phyloP scores from a whole-genome alignment of 2,329 filamentous ascomycete species.

The Aspergillus brasiliensis region DNA sequence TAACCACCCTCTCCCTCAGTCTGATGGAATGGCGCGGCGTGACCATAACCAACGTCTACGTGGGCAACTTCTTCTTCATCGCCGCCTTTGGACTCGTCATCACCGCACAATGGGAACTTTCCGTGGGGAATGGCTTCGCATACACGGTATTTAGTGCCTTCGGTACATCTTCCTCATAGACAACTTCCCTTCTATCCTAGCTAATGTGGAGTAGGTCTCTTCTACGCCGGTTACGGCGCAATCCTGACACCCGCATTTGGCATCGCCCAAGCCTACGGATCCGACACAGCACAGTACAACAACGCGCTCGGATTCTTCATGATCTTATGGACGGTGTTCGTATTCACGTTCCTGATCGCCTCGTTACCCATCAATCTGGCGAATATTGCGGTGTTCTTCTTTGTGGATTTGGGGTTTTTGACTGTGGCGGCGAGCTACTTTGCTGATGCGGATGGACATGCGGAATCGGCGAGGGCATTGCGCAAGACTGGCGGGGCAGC shows the following conservation, averaged over 20 bases:
- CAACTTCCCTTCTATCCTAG: neutral
- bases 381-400: slow-evolving; percentile 53
- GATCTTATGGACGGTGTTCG: slow-evolving; percentile 51
- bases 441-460: slow-evolving; percentile 47
- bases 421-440: slow-evolving; percentile 51
- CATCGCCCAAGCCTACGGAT: slow-evolving; percentile 48
- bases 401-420: slow-evolving; percentile 50
- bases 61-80: slow-evolving; percentile 59
- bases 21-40: slow-evolving; percentile 60
- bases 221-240: slow-evolving; percentile 54
- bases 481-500: slow-evolving; percentile 51
- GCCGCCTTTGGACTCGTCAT: slow-evolving; percentile 56
- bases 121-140: slow-evolving; percentile 54
- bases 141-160: slow-evolving; percentile 60
- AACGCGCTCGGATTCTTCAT: slow-evolving; percentile 56
- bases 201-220: slow-evolving; percentile 39
- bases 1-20: slow-evolving; percentile 57
- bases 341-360: slow-evolving; percentile 50
- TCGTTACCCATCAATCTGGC: slow-evolving; percentile 51
- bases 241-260: slow-evolving; percentile 53
- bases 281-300: slow-evolving; percentile 47
- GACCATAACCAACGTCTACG: slow-evolving; percentile 53
- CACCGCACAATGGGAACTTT: slow-evolving; percentile 59
- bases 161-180: slow-evolving; percentile 34
- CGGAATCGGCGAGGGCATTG: slow-evolving; percentile 35